Percentiles rank a stretch among this genome's conserved stretches.
Evolutionary conservation across 176 grass and related monocot genomes (phyloP).

Genomic region (Oryza officinalis): DNA sequence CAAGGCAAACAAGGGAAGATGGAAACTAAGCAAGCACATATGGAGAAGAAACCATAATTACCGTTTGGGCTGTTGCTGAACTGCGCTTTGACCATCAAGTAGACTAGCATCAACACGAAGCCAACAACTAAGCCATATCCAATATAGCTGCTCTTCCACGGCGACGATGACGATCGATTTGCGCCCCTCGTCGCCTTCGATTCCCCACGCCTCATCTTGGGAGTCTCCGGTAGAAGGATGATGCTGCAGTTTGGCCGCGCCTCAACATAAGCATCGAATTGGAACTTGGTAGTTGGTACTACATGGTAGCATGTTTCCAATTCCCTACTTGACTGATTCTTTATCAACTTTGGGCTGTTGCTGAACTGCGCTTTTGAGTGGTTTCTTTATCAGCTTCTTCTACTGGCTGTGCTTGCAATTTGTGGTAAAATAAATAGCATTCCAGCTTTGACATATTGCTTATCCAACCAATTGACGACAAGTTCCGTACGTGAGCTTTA

Average conservation of each 20-base stretch:
- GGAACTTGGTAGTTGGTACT: background rate
- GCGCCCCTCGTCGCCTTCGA: conserved; percentile 28
- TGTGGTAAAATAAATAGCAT: background rate
- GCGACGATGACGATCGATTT: conserved; percentile 3
- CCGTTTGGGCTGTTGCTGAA: conserved; percentile 43
- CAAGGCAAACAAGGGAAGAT: background rate
- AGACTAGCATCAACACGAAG: conserved; percentile 42
- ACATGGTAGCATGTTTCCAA: background rate
- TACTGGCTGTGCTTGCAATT: background rate
- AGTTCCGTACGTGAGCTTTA: no score
- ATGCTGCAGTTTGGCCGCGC: background rate
- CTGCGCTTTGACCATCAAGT: conserved; percentile 38
- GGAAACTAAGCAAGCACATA: background rate
- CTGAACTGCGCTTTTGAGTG: no score
- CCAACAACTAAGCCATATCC: conserved; percentile 41
- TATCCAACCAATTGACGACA: background rate
- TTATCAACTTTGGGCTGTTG: background rate
- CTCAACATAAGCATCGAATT: conserved; percentile 24
- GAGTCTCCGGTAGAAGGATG: background rate
- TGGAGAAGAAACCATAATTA: conserved; percentile 3
- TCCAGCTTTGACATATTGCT: background rate
- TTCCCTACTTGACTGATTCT: background rate
- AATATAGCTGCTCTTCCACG: conserved; percentile 41
- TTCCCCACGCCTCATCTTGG: conserved; percentile 39
- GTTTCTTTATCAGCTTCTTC: no score